A percentile compares a stretch with the other conserved stretches of the same genome.
Evolutionary conservation across 2,329 filamentous ascomycete species (phyloP).

Genomic region (Pyricularia sp.): DNA sequence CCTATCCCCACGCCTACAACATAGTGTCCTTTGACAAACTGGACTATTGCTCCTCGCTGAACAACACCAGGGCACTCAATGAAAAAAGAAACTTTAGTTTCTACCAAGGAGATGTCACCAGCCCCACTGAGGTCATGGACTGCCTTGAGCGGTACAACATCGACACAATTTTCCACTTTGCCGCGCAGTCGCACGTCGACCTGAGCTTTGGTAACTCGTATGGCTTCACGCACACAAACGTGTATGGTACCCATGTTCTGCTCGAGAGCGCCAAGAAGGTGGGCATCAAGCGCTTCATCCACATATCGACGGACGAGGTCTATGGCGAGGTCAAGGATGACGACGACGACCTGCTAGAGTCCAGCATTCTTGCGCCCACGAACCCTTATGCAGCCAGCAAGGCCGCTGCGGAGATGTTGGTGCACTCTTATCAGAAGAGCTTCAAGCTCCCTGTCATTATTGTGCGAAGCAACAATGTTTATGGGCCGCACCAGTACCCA

Average conservation of each 20-base stretch:
- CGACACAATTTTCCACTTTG: constrained; percentile 77
- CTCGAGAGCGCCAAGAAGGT: constrained; percentile 68
- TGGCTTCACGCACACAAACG: constrained; percentile 72
- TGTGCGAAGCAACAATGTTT: constrained; percentile 76
- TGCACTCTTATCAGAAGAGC: constrained; percentile 78
- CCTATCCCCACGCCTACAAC: constrained; percentile 66
- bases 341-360: constrained; percentile 62
- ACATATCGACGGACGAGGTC: constrained; percentile 78
- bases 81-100: constrained; percentile 66
- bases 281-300: constrained; percentile 64
- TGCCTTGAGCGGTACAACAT: constrained; percentile 64
- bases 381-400: constrained; percentile 79
- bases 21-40: constrained; percentile 79
- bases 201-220: constrained; percentile 77
- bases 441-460: constrained; percentile 75
- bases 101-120: constrained; percentile 70
- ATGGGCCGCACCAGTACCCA: constrained; percentile 75
- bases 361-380: constrained; percentile 66
- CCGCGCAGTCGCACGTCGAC: constrained; percentile 79
- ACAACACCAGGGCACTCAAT: constrained; percentile 65
- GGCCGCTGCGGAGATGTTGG: constrained; percentile 74
- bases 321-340: constrained; percentile 71
- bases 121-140: constrained; percentile 57
- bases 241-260: constrained; percentile 75
- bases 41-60: constrained; percentile 72